Evolutionary conservation across 108 stramenopile genomes (phyloP), one percentile per base, ranked within the genome.

Genomic region (Bacterosira constricta): DNA sequence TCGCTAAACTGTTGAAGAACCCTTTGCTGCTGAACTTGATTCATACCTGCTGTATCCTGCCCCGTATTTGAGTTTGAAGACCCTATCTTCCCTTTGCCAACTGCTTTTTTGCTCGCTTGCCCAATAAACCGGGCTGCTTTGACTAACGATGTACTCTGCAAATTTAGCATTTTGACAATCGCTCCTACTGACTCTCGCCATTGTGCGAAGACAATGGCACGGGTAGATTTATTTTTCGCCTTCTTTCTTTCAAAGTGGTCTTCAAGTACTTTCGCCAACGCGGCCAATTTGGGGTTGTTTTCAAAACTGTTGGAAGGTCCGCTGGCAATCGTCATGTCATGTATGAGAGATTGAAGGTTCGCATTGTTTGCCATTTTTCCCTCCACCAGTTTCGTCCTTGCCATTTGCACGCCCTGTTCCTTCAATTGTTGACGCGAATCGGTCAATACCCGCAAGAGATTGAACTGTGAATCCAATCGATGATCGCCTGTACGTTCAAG

Each of bases 121-220:
- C 70, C 73, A 34, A 83, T 82, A n/a, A 88, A 82, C 83, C 93
- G 82, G 45, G 85, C 71, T 3, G 93, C 85, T 64, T 83, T 80
- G 6, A 96, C 20, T 47, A 82, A 37, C 2, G 81, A 69, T 34
- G 54, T 20, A 4, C 85, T 65, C 34, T 71, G 47, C 1, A 75
- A 44, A 0, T 49, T 35, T 3, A 96, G 63, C 65, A 79, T 68
- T 8, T 45, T 53, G 7, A 91, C 87, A 58, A 98, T 92, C 30
- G 88, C 90, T 12, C 44, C 49, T 10, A 98, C 94, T 4, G 84
- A 83, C 32, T 90, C 88, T 20, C 97, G 80, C 73, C 83, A 89
- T 30, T 95, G 86, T 2, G 91, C 82, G 80, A 98, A 98, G 4
- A 98, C 92, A 61, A 98, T 98, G 3, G 82, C 93, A 11, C 94